phyloP scores from a whole-genome alignment of 805 yeast species.

The Yamadazyma tumulicola region DNA sequence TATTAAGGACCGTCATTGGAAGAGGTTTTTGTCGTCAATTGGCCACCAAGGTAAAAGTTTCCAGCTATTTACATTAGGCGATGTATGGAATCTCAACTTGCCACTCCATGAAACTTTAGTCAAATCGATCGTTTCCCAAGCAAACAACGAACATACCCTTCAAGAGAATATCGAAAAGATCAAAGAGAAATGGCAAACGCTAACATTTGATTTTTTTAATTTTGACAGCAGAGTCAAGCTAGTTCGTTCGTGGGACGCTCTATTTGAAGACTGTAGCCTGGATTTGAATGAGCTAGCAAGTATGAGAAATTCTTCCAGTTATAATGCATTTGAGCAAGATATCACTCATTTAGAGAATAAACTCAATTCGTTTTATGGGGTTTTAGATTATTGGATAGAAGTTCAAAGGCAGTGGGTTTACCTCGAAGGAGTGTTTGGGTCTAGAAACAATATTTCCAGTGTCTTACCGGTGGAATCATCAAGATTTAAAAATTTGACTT shows the following conservation, averaged over 20 bases:
- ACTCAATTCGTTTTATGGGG: slow-evolving; percentile 45
- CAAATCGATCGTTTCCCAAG: slow-evolving; percentile 51
- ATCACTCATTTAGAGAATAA: slow-evolving; percentile 52
- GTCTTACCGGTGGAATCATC: slow-evolving; percentile 67
- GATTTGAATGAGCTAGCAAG: slow-evolving; percentile 62
- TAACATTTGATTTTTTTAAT: slow-evolving; percentile 50
- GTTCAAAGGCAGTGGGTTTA: slow-evolving; percentile 89
- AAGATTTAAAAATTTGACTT: slow-evolving; percentile 59
- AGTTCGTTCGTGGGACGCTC: slow-evolving; percentile 62
- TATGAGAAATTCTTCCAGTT: slow-evolving; percentile 69
- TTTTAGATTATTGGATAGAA: slow-evolving; percentile 74
- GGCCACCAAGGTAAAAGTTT: slow-evolving; percentile 18
- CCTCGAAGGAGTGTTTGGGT: slow-evolving; percentile 71
- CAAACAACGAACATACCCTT: slow-evolving; percentile 68
- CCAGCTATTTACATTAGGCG: slow-evolving; percentile 45
- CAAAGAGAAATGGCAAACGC: slow-evolving; percentile 51
- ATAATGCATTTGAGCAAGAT: slow-evolving; percentile 55
- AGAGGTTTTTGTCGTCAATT: slow-evolving; percentile 35
- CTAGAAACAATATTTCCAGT: slow-evolving; percentile 51
- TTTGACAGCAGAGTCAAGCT: slow-evolving; percentile 52
- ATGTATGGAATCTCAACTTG: slow-evolving; percentile 60
- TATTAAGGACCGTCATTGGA: slow-evolving; percentile 69
- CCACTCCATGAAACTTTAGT: slow-evolving; percentile 42
- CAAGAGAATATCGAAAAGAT: slow-evolving; percentile 54
- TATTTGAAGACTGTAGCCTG: slow-evolving; percentile 57